A percentile compares a stretch with the other conserved stretches of the same genome.
phyloP scores from a whole-genome alignment of 805 yeast species.

The Monosporozyma yasuniensis region DNA sequence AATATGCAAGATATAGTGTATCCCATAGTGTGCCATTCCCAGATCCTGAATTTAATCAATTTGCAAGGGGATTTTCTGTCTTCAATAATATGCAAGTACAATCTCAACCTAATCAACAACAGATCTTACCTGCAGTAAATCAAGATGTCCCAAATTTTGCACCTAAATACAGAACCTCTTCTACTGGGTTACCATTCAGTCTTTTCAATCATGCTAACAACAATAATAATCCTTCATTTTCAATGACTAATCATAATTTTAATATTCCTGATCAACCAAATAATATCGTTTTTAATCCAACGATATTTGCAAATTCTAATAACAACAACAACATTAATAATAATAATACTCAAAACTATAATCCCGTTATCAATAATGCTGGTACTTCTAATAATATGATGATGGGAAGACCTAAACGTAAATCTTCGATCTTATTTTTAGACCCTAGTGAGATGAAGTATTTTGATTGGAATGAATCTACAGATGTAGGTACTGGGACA shows the following conservation, averaged over 20 bases:
- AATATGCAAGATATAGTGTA: background rate
- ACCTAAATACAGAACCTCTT: constrained; percentile 5
- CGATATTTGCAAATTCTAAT: background rate
- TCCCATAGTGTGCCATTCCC: constrained; percentile 1
- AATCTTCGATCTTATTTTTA: background rate
- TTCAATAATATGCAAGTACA: constrained; percentile 20
- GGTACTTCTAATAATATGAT: background rate
- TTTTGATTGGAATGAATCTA: background rate
- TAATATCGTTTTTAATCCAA: background rate
- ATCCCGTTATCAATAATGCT: background rate
- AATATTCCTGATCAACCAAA: background rate
- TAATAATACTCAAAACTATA: constrained; percentile 1
- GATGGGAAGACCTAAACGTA: background rate
- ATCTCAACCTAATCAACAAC: background rate
- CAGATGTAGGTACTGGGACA: background rate
- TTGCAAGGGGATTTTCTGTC: constrained; percentile 27
- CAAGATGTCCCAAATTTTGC: constrained; percentile 1
- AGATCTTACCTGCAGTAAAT: constrained; percentile 1
- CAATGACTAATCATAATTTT: background rate
- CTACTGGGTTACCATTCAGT: background rate
- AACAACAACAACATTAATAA: background rate
- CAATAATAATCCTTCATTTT: background rate
- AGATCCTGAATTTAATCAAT: constrained; percentile 8
- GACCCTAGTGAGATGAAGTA: background rate
- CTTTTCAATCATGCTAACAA: background rate